Conservation (phyloP, 1,284 basidiomycete species). For the Lentinus polychrous region DNA sequence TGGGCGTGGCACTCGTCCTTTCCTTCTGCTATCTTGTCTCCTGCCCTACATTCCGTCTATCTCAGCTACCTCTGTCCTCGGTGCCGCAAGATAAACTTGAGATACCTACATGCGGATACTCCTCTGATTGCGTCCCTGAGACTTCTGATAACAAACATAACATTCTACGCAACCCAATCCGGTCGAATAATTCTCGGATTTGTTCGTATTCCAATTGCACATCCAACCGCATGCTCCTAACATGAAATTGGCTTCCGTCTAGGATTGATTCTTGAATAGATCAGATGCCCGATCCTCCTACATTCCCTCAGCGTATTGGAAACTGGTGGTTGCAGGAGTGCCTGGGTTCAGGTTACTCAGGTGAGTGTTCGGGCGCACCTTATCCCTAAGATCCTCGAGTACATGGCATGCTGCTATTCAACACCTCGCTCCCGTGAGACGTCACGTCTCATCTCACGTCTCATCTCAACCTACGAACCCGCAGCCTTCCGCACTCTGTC, state of each 20-base stretch:
- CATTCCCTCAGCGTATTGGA: constrained; percentile 22
- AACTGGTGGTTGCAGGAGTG: constrained; percentile 26
- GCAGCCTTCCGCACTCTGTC: not conserved
- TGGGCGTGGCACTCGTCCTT: constrained; percentile 5
- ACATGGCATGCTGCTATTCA: too few species aligned
- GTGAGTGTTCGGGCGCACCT: constrained; percentile 14
- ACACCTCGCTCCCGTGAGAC: too few species aligned
- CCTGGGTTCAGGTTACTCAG: constrained; percentile 31
- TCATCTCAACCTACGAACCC: too few species aligned
- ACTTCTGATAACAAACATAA: too few species aligned
- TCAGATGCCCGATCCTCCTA: not conserved
- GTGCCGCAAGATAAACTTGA: not conserved
- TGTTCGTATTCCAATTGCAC: not conserved
- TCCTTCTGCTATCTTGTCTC: not conserved
- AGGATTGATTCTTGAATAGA: not conserved
- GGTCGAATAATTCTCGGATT: not conserved
- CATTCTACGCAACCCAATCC: too few species aligned
- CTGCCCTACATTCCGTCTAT: not conserved
- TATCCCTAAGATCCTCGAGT: not conserved
- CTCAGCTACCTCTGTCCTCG: not conserved
- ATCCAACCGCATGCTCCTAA: constrained; percentile 1
- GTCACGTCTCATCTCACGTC: too few species aligned
- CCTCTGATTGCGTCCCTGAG: not conserved
- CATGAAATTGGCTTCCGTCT: too few species aligned
- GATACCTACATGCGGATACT: not conserved